Evolutionary conservation across 75 land plant genomes (phyloP).

Genomic region (Pinus tabuliformis): DNA sequence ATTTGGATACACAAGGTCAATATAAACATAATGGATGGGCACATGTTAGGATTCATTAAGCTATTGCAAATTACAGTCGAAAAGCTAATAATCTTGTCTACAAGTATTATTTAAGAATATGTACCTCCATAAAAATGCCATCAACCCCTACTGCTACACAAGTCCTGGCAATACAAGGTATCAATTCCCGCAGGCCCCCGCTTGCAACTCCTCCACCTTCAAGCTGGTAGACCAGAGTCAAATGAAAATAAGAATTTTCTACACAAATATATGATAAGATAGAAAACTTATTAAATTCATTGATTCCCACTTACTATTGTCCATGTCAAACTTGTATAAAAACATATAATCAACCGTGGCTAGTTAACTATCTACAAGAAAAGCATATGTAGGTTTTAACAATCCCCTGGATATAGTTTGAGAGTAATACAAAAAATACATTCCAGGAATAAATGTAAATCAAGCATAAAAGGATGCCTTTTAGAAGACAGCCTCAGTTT

Average conservation of each 20-base stretch:
- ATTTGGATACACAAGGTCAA: background rate
- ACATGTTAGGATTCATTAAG: background rate
- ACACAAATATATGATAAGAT: background rate
- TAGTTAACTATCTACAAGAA: background rate
- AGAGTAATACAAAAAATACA: background rate
- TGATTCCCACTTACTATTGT: background rate
- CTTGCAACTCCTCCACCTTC: conserved; percentile 99
- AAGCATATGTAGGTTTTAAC: background rate
- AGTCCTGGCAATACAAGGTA: conserved; percentile 95
- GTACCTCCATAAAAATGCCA: conserved; percentile 99
- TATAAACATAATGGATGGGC: background rate
- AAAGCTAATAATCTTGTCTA: background rate
- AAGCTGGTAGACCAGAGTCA: conserved; percentile 34
- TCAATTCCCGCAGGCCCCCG: conserved; percentile 92
- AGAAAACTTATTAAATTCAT: background rate
- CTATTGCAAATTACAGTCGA: background rate
- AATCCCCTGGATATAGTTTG: background rate
- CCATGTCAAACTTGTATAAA: background rate
- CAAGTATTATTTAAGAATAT: background rate
- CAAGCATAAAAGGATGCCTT: background rate
- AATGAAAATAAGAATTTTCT: background rate
- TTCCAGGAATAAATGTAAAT: background rate
- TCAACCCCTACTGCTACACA: conserved; percentile 99
- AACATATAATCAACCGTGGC: too few species aligned
- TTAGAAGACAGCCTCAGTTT: background rate